Evolutionary conservation across 805 yeast genomes (phyloP).

Genomic region (Candida vartiovaarae): DNA sequence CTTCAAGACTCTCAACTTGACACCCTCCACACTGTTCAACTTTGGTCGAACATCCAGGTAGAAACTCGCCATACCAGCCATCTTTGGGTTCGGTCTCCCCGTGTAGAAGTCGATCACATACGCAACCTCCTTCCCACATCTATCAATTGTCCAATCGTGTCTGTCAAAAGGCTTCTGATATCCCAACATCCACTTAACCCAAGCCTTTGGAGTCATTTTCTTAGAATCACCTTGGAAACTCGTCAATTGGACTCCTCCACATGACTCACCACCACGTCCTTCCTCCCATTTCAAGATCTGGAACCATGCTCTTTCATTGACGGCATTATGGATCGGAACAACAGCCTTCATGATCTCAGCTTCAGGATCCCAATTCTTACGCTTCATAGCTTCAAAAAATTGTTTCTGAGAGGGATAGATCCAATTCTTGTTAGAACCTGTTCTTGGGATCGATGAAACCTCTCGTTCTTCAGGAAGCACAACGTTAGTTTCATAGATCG

Average conservation of each 20-base stretch:
- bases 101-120: conserved; percentile 89
- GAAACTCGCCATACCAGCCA: conserved; percentile 50
- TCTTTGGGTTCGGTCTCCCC: conserved; percentile 41
- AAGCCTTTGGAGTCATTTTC: conserved; percentile 83
- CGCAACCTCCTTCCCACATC: conserved; percentile 79
- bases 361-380: conserved; percentile 83
- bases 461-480: conserved; percentile 67
- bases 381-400: conserved; percentile 87
- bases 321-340: conserved; percentile 91
- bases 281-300: conserved; percentile 81
- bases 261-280: conserved; percentile 45
- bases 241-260: conserved; percentile 82
- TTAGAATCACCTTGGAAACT: conserved; percentile 86
- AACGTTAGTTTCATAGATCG: conserved; percentile 29
- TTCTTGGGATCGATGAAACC: conserved; percentile 76
- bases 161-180: conserved; percentile 84
- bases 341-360: conserved; percentile 81
- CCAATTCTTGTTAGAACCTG: conserved; percentile 69
- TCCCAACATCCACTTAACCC: conserved; percentile 54
- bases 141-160: conserved; percentile 86
- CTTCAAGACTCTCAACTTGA: conserved; percentile 55
- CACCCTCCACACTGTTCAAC: conserved; percentile 73
- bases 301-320: conserved; percentile 88
- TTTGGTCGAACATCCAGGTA: conserved; percentile 91
- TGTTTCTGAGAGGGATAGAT: conserved; percentile 93